These are phyloP conservation scores for Xanthoconium purpureum DNA, from an alignment of 768 basidiomycete species.

Conservation along the genomic window DNA sequence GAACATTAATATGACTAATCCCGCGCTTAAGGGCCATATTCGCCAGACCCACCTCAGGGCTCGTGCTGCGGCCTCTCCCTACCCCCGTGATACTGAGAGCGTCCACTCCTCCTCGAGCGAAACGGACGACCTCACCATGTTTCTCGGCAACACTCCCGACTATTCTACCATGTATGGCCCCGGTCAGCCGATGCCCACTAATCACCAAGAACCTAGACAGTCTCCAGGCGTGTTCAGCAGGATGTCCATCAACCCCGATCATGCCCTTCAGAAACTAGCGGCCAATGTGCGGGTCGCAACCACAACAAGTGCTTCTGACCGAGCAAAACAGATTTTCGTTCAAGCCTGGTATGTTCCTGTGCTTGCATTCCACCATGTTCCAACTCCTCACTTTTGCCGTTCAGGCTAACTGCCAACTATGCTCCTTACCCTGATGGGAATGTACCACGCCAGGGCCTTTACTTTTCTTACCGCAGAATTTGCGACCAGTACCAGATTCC, in stretches of 20 bases:
- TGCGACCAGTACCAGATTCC: conserved; percentile 92
- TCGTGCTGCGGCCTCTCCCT: conserved; percentile 77
- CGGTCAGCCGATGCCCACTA: conserved; percentile 38
- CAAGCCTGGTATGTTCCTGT: conserved; percentile 73
- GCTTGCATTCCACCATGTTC: conserved; percentile 15
- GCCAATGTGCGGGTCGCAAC: conserved; percentile 85
- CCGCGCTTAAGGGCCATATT: conserved; percentile 73
- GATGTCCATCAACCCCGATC: conserved; percentile 74
- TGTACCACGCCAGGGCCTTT: conserved; percentile 90
- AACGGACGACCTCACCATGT: conserved; percentile 85
- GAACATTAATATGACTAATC: conserved; percentile 72
- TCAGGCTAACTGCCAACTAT: conserved; percentile 87
- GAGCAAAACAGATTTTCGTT: conserved; percentile 90
- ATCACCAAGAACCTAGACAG: conserved; percentile 49
- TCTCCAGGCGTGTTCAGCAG: conserved; percentile 72
- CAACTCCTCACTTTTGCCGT: conserved; percentile 16
- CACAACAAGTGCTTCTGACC: conserved; percentile 86
- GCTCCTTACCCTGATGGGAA: conserved; percentile 90
- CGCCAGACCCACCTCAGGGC: conserved; percentile 76
- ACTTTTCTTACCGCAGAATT: conserved; percentile 87
- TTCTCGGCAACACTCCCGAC: conserved; percentile 56
- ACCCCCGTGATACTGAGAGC: conserved; percentile 81
- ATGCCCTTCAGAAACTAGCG: conserved; percentile 80
- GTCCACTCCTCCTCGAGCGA: conserved; percentile 87
- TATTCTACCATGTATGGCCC: conserved; percentile 66